Evolutionary conservation across 2,329 filamentous ascomycete species (phyloP).

Genomic region (Graphilbum fragrans): DNA sequence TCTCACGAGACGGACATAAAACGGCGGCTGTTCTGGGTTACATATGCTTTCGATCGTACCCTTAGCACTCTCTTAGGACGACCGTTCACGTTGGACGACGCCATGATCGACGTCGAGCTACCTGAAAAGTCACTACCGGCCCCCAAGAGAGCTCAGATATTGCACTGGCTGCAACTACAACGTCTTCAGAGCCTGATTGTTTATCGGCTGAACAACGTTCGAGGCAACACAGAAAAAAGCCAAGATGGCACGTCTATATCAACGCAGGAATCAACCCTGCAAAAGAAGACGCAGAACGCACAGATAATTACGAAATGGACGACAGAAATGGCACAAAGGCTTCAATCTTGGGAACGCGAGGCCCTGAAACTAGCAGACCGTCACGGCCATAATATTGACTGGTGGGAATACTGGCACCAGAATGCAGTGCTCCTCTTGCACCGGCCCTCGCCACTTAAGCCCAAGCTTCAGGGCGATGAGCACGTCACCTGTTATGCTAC

Average conservation of each 20-base stretch:
- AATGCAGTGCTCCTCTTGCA: constrained; percentile 13
- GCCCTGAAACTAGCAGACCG: constrained; percentile 2
- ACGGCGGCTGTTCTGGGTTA: constrained; percentile 15
- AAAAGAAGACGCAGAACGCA: neutral
- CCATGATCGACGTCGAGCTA: constrained; percentile 11
- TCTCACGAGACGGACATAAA: constrained; percentile 8
- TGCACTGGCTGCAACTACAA: constrained; percentile 14
- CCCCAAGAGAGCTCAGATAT: constrained; percentile 6
- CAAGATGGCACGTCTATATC: neutral
- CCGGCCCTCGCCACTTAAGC: constrained; percentile 9
- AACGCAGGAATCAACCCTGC: neutral
- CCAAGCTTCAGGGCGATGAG: constrained; percentile 3
- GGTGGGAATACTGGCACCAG: constrained; percentile 12
- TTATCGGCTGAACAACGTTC: constrained; percentile 2
- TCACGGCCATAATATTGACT: constrained; percentile 7
- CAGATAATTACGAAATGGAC: no score
- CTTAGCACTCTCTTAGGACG: constrained; percentile 13
- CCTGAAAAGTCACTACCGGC: constrained; percentile 3
- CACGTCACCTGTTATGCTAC: constrained; percentile 10
- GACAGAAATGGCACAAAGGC: constrained; percentile 1
- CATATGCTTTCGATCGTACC: constrained; percentile 13
- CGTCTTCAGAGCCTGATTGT: constrained; percentile 12
- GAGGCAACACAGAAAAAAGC: neutral
- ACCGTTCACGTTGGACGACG: constrained; percentile 13
- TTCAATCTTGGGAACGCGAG: neutral